These are phyloP conservation scores for Quercus lobata DNA, from an alignment of 331 rosid species.

Conservation along the genomic window DNA sequence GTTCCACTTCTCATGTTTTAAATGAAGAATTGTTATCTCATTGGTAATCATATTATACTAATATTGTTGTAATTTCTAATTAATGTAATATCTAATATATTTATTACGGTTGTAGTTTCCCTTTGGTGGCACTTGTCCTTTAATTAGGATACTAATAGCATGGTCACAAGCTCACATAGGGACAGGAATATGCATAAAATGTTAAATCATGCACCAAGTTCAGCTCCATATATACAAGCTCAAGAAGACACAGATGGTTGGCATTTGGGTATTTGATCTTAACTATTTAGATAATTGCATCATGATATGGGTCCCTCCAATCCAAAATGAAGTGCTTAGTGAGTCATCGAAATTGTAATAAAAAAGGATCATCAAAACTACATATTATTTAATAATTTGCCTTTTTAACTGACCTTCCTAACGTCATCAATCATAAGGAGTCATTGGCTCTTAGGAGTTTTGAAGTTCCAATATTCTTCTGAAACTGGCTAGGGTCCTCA, in stretches of 20 bases:
- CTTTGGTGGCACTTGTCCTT: no score
- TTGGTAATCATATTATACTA: no score
- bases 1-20: no score
- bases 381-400: slow-evolving; percentile 24
- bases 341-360: slow-evolving; percentile 51
- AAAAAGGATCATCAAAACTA: slow-evolving; percentile 24
- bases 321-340: slow-evolving; percentile 45
- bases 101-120: no score
- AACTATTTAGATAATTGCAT: slow-evolving; percentile 17
- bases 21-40: no score
- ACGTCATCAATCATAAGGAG: slow-evolving; percentile 50
- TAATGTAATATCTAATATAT: no score
- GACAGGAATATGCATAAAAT: not conserved
- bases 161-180: slow-evolving; percentile 10
- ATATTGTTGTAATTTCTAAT: no score
- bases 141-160: not conserved
- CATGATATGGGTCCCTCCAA: slow-evolving; percentile 32
- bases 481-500: slow-evolving; percentile 36
- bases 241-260: slow-evolving; percentile 13
- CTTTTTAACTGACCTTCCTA: slow-evolving; percentile 57
- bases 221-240: not conserved
- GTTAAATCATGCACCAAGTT: not conserved
- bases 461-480: slow-evolving; percentile 26
- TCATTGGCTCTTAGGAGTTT: slow-evolving; percentile 36
- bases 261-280: slow-evolving; percentile 39